These are phyloP conservation scores for Picea abies DNA, from an alignment of 83 land plant species.

Conservation along the genomic window DNA sequence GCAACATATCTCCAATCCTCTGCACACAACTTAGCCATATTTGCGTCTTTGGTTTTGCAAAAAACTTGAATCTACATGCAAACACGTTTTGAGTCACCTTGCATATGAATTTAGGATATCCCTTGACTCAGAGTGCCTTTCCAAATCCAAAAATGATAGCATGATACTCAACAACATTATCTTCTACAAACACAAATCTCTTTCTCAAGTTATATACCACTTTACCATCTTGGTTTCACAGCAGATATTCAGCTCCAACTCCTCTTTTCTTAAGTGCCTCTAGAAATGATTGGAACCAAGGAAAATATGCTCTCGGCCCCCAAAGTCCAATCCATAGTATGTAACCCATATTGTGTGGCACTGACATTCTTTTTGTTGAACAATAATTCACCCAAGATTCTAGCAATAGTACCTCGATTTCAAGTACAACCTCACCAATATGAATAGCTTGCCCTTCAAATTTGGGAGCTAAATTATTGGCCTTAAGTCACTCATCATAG, in stretches of 20 bases:
- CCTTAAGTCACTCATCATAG: constrained; percentile 99
- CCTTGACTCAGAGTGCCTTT: constrained; percentile 69
- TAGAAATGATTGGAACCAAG: constrained; percentile 71
- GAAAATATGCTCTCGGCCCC: constrained; percentile 91
- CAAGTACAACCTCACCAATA: constrained; percentile 96
- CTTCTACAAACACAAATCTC: constrained; percentile 69
- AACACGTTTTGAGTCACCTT: constrained; percentile 87
- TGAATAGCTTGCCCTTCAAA: constrained; percentile 92
- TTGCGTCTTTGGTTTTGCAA: too few species aligned
- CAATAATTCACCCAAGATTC: constrained; percentile 94
- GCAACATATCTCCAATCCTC: too few species aligned
- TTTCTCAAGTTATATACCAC: constrained; percentile 69
- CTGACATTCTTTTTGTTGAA: constrained; percentile 99
- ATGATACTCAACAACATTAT: constrained; percentile 88
- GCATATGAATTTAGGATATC: constrained; percentile 45
- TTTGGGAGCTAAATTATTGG: constrained; percentile 93
- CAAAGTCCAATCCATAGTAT: constrained; percentile 98
- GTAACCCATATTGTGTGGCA: constrained; percentile 97
- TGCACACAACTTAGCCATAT: too few species aligned
- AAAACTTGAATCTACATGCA: constrained; percentile 60
- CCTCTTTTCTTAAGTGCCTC: constrained; percentile 12
- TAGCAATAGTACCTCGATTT: constrained; percentile 75
- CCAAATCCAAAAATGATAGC: constrained; percentile 64
- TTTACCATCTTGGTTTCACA: constrained; percentile 24
- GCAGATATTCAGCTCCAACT: constrained; percentile 11